Evolutionary conservation across 2,329 filamentous ascomycete species (phyloP).

Genomic region (Alternaria ethzedia): DNA sequence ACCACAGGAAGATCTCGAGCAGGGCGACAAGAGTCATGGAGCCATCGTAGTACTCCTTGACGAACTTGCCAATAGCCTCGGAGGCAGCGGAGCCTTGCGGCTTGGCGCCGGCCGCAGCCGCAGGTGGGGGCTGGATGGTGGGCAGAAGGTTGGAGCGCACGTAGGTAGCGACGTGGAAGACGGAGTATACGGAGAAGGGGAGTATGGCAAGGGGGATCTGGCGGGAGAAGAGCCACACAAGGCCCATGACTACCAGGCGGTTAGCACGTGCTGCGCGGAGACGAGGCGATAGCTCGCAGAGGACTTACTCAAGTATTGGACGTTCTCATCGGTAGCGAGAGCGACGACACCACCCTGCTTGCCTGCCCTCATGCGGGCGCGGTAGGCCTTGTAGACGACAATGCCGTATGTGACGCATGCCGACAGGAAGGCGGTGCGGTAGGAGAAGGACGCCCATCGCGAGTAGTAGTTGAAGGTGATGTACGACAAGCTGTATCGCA

Average conservation of each 20-base stretch:
- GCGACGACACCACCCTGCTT: conserved; percentile 69
- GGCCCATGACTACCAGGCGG: conserved; percentile 74
- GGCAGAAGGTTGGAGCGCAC: conserved; percentile 92
- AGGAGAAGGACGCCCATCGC: conserved; percentile 78
- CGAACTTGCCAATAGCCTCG: conserved; percentile 87
- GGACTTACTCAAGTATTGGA: conserved; percentile 89
- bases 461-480: conserved; percentile 87
- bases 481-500: conserved; percentile 85
- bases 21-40: conserved; percentile 92
- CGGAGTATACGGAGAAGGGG: conserved; percentile 93
- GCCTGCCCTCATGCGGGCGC: conserved; percentile 79
- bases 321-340: conserved; percentile 87
- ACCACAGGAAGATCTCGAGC: conserved; percentile 87
- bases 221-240: conserved; percentile 91
- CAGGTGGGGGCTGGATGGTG: conserved; percentile 73
- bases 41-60: conserved; percentile 96
- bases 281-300: neutral
- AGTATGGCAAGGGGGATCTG: conserved; percentile 90
- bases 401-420: conserved; percentile 95
- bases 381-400: conserved; percentile 97
- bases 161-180: conserved; percentile 99
- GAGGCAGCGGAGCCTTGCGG: conserved; percentile 68
- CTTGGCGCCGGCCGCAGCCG: conserved; percentile 59
- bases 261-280: conserved; percentile 24
- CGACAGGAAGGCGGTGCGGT: conserved; percentile 87